Evolutionary conservation across 495 filamentous ascomycete species (phyloP).

Genomic region (Podospora sp.): DNA sequence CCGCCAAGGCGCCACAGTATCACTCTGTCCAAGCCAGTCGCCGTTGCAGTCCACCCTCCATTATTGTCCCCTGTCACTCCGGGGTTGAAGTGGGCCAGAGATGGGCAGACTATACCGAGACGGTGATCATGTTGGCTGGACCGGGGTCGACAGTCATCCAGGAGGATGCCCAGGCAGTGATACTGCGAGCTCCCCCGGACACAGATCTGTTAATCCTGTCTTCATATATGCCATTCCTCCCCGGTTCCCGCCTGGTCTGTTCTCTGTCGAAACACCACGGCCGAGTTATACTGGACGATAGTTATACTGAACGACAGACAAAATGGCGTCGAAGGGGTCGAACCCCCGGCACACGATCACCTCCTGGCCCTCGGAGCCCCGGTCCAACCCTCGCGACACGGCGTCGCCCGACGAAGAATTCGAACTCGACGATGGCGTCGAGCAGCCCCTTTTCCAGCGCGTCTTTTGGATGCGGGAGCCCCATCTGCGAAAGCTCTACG

Average conservation of each 20-base stretch:
- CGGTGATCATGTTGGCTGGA: slow-evolving; percentile 11
- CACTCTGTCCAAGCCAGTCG: slow-evolving; percentile 8
- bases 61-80: slow-evolving; percentile 11
- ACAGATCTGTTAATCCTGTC: slow-evolving; percentile 3
- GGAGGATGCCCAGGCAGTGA: neutral
- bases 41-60: slow-evolving; percentile 16
- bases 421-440: slow-evolving; percentile 47
- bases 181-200: neutral
- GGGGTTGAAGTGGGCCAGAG: neutral
- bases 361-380: neutral
- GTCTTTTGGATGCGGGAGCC: slow-evolving; percentile 64
- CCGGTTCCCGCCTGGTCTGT: neutral
- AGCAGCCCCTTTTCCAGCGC: slow-evolving; percentile 57
- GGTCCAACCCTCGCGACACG: slow-evolving; percentile 12
- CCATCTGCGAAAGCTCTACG: slow-evolving; percentile 62
- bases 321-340: neutral
- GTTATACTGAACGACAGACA: no score
- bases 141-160: neutral
- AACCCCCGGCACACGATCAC: neutral
- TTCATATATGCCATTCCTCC: neutral
- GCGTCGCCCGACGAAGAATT: slow-evolving; percentile 31
- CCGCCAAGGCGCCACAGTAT: slow-evolving; percentile 14
- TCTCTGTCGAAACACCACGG: neutral
- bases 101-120: slow-evolving; percentile 2
- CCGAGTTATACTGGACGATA: no score